Evolutionary conservation across 805 yeast species (phyloP).

Genomic region (Scheffersomyces lignosus): DNA sequence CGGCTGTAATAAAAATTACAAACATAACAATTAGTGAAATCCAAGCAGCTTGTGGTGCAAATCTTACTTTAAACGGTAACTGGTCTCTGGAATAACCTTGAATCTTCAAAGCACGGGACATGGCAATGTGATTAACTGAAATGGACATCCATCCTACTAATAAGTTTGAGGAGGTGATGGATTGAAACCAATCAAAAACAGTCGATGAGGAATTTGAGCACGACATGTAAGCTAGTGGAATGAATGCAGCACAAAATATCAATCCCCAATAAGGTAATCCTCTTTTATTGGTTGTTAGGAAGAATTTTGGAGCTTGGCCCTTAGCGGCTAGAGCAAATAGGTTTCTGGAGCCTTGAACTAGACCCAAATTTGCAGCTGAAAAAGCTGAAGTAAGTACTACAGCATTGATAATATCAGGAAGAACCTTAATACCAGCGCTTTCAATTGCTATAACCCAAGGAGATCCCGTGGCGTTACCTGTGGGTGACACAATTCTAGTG

Average conservation of each 20-base stretch:
- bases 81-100: constrained; percentile 35
- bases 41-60: constrained; percentile 31
- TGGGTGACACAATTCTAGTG: constrained; percentile 21
- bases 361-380: constrained; percentile 33
- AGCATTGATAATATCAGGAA: constrained; percentile 39
- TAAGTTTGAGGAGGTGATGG: constrained; percentile 27
- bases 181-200: constrained; percentile 37
- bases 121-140: constrained; percentile 27
- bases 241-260: constrained; percentile 20
- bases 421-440: constrained; percentile 30
- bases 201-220: constrained; percentile 22
- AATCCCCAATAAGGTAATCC: constrained; percentile 31
- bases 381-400: constrained; percentile 41
- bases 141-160: constrained; percentile 32
- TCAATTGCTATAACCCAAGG: constrained; percentile 42
- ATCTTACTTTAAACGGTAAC: constrained; percentile 28
- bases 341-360: constrained; percentile 32
- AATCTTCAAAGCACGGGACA: constrained; percentile 38
- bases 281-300: constrained; percentile 10
- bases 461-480: constrained; percentile 32
- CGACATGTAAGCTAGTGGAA: constrained; percentile 39
- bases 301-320: constrained; percentile 38
- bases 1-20: constrained; percentile 32
- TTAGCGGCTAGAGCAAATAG: constrained; percentile 37
- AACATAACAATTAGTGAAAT: constrained; percentile 18